Conservation (phyloP, 2,329 filamentous ascomycete species). For the Stenocarpella maydis region DNA sequence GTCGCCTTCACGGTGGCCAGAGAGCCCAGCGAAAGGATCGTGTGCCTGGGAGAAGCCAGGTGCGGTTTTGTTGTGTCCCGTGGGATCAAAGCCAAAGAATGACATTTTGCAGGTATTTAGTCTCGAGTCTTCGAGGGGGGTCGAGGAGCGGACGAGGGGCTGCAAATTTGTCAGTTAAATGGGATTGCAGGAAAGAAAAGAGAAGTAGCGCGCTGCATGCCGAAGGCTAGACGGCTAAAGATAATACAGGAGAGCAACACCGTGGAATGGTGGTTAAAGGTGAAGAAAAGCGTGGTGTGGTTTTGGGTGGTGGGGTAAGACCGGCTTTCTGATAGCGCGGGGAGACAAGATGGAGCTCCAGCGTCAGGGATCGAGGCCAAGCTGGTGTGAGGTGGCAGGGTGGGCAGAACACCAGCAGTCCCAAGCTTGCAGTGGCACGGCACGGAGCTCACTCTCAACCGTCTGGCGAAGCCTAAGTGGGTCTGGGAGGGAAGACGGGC, state of each 20-base stretch:
- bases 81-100: constrained; percentile 88
- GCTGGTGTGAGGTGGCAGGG: not conserved
- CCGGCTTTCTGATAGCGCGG: constrained; percentile 1
- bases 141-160: constrained; percentile 2
- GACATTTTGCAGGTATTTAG: constrained; percentile 67
- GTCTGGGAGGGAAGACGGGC: constrained; percentile 12
- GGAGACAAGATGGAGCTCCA: not conserved
- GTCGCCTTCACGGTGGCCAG: constrained; percentile 67
- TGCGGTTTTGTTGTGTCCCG: constrained; percentile 71
- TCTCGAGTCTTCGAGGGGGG: not conserved
- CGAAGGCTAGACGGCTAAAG: no score
- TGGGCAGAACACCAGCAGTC: constrained; percentile 11
- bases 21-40: constrained; percentile 89
- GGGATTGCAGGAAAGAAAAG: not conserved
- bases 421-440: constrained; percentile 11
- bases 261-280: not conserved
- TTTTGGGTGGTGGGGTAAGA: constrained; percentile 1
- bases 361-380: not conserved
- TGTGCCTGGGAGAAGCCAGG: constrained; percentile 83
- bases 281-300: constrained; percentile 1
- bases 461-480: constrained; percentile 23
- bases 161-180: not conserved
- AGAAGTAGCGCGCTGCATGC: not conserved
- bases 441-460: not conserved
- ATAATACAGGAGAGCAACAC: not conserved